Conservation (phyloP, 441 rosid species). For the Adansonia madagascariensis region DNA sequence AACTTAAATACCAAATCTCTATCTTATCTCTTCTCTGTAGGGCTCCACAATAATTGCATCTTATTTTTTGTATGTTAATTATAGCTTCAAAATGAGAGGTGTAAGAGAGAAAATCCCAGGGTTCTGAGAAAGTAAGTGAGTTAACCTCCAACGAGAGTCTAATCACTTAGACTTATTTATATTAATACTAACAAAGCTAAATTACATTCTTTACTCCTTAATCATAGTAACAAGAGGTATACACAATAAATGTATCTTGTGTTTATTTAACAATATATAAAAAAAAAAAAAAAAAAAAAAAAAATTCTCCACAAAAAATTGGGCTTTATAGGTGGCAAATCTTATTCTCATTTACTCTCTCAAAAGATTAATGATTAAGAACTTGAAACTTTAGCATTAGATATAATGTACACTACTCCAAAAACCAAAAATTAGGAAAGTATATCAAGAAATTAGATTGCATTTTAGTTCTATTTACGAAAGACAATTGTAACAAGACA, state of each 20-base stretch:
- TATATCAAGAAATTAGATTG: not conserved
- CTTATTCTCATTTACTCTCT: not conserved
- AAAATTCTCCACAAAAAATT: not conserved
- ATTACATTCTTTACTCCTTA: no score
- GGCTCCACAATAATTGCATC: not conserved
- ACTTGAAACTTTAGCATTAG: not conserved
- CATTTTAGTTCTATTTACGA: not conserved
- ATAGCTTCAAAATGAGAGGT: not conserved
- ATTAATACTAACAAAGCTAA: no score
- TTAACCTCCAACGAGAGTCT: no score
- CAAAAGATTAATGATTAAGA: not conserved
- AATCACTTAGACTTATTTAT: no score
- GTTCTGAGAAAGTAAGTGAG: no score
- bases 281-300: not conserved
- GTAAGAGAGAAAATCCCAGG: no score
- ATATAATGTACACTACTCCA: not conserved
- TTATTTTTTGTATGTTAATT: not conserved
- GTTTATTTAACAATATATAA: not conserved
- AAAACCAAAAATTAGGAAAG: not conserved
- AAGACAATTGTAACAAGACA: not conserved
- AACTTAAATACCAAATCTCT: constrained; percentile 3
- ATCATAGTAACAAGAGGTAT: not conserved
- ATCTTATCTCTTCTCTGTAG: constrained; percentile 12
- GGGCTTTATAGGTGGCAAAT: not conserved
- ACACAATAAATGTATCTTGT: not conserved